Conservation (phyloP, 2,329 filamentous ascomycete genomes). For the Ceratocystis harringtonii region DNA sequence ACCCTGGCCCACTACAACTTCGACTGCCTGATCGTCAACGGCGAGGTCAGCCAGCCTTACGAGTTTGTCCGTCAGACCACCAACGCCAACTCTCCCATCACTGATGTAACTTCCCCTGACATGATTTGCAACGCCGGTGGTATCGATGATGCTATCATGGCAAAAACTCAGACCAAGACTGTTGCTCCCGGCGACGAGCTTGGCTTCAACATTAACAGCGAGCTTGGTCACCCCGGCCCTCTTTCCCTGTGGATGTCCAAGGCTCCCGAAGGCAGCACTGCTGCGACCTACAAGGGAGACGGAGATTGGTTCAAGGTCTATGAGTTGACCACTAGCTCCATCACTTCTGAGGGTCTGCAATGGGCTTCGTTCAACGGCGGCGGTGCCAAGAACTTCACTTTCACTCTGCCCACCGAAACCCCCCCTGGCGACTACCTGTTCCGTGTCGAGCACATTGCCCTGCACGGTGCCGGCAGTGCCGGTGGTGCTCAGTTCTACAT, state of each 20-base stretch:
- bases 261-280: slow-evolving; percentile 24
- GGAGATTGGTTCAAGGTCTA: slow-evolving; percentile 29
- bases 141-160: slow-evolving; percentile 8
- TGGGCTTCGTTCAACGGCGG: slow-evolving; percentile 16
- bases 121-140: slow-evolving; percentile 23
- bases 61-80: slow-evolving; percentile 37
- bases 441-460: slow-evolving; percentile 34
- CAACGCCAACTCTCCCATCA: slow-evolving; percentile 31
- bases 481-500: slow-evolving; percentile 35
- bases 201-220: slow-evolving; percentile 27
- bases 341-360: slow-evolving; percentile 15
- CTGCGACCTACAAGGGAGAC: slow-evolving; percentile 24
- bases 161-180: slow-evolving; percentile 22
- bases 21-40: slow-evolving; percentile 31
- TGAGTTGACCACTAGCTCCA: slow-evolving; percentile 19
- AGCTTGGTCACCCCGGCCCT: slow-evolving; percentile 28
- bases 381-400: slow-evolving; percentile 23
- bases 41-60: slow-evolving; percentile 30
- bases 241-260: slow-evolving; percentile 27
- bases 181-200: slow-evolving; percentile 28
- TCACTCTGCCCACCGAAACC: slow-evolving; percentile 31
- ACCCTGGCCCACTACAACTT: slow-evolving; percentile 31
- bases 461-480: slow-evolving; percentile 29
- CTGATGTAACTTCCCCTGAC: slow-evolving; percentile 26
- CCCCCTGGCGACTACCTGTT: slow-evolving; percentile 35